Base-by-base conservation (phyloP, 805 yeast species). In the Sugiyamaella chiloensis region DNA sequence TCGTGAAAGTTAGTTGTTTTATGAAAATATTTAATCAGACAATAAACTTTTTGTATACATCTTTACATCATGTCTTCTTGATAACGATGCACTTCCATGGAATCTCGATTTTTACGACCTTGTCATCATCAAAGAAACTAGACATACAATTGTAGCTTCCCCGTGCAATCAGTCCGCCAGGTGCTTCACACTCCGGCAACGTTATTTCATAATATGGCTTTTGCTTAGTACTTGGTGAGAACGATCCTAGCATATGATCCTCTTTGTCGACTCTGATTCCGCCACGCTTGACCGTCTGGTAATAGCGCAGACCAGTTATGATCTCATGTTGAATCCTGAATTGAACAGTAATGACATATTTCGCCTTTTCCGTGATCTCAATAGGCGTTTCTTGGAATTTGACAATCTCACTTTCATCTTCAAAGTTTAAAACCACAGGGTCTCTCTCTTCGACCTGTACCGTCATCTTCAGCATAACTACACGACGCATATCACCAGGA, bases 261-360 rank as follows among this genome's bases (percentile, higher is more conserved):
- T 82, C 69, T 62, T 83, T 87, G 62, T 87, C 96, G 34, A 90
- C 87, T 21, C 90, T 78, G 52, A 90, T 85, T 29, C 96, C 96
- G 1, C 90, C 80, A 63, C 89, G 86, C 67, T 87, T 88, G 54
- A 87, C 84, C 14, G 79, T 80, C 66, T 87, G 96, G 54, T 86
- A 75, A 65, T 89, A 90, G 63, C 83, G 81, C 62, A 90, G 76
- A 1, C 97, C 97, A 1, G 96, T 88, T 57, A 90, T 82, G 55
- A 90, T 86, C 63, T 87, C 95, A 60, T 85, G 91, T 66, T 89
- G 96, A 26, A 90, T 84, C 56, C 88, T 78, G 70, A 89, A 90
- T 55, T 79, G 81, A 60, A 88, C 80, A 52, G 72, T 78, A 60
- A 88, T 73, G 58, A 80, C 81, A 67, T 87, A 89, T 24, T 79